Base-by-base conservation (phyloP, 192 early-diverging fungal genomes). In the Gamsiella multidivaricata region DNA sequence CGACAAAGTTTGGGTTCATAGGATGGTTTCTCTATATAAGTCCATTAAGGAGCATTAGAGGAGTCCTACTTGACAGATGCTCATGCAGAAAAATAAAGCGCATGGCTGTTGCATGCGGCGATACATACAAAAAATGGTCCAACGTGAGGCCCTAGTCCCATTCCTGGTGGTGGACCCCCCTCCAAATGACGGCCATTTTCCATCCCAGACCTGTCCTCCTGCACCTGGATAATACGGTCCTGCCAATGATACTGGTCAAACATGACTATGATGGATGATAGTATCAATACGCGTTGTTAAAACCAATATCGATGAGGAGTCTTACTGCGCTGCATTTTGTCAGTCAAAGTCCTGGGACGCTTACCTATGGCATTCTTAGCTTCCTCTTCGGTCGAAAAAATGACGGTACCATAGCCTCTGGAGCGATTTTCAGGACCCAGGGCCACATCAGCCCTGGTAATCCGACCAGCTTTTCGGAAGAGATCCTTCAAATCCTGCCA, bases 401-500 rank as follows among this genome's bases (percentile, higher is more conserved):
- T 67, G 0, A 94, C 90, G 2, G 87, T 92, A 10, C 89, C 92
- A 57, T 89, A 90, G 6, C 92, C 92, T 73, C 89, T 91, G 5
- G 91, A 90, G 36, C 89, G 76, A 49, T 89, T 82, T 50, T 89
- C 86, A 12, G 60, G 79, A 26, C 81, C 76, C 49, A 85, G 61
- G 2, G 82, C 81, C 25, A 93, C 88, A 70, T 92, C 92, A 10
- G 89, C 87, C 9, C 92, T 83, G 32, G 88, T 54, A 10, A 92
- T 88, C 17, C 80, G 80, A 31, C 92, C 93, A n/a, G 88, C 87
- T 49, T 91, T 82, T 46, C 88, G 78, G 80, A 94, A 92, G 17
- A 86, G 59, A 65, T 89, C 88, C 43, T 89, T 91, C 28, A 92
- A 69, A 45, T 92, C 91, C 75, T 93, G 92, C 92, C 90, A 93